Conservation (phyloP, 1,284 basidiomycete genomes). For the Leccinum fuscescens region DNA sequence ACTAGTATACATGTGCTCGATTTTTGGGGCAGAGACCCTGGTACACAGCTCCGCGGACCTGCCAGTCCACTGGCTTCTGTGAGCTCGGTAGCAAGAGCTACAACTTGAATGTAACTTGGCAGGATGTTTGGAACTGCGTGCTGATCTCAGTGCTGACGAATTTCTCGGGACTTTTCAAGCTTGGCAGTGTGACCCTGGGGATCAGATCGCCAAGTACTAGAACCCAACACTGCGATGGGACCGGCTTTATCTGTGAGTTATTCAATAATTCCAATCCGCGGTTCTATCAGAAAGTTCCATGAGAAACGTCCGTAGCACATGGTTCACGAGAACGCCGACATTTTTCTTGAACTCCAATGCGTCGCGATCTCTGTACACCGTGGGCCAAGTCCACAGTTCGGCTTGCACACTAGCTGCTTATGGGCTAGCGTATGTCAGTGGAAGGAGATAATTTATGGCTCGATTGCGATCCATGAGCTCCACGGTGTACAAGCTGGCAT, state of each 20-base stretch:
- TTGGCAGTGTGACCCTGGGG: background rate
- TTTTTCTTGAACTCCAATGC: background rate
- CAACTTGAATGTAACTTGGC: background rate
- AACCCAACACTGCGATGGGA: background rate
- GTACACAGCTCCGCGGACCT: background rate
- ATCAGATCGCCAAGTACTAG: background rate
- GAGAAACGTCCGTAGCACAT: background rate
- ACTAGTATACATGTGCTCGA: background rate
- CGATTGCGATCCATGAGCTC: background rate
- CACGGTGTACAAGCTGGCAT: background rate
- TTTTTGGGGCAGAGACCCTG: background rate
- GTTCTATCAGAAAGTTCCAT: background rate
- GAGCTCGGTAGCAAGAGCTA: background rate
- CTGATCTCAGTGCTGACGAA: background rate
- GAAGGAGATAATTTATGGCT: background rate
- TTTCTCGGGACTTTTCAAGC: background rate
- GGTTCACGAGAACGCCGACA: background rate
- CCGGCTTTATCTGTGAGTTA: background rate
- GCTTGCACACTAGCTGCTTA: background rate
- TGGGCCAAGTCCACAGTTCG: background rate
- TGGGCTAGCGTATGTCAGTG: background rate
- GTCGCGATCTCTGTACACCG: background rate
- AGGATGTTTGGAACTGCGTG: background rate
- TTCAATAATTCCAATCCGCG: background rate
- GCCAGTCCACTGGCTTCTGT: background rate